Conservation (phyloP, 2,329 filamentous ascomycete genomes). For the Colletotrichum tanaceti region DNA sequence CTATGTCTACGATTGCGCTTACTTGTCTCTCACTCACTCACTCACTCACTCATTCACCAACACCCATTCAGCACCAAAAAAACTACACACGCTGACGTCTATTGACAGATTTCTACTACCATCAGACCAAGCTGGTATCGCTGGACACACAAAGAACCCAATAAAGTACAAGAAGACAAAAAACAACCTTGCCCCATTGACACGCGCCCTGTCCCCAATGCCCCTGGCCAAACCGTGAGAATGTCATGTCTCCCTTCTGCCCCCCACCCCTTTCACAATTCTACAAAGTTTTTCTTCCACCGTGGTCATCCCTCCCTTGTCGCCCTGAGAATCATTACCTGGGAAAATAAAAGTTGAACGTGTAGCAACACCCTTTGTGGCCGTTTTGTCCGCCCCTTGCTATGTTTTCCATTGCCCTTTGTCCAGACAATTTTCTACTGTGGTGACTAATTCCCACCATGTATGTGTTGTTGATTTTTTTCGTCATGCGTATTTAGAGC, state of each 20-base stretch:
- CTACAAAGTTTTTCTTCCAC: slow-evolving; percentile 16
- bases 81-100: slow-evolving; percentile 29
- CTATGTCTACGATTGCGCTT: not conserved
- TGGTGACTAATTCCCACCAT: slow-evolving; percentile 28
- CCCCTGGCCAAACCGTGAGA: slow-evolving; percentile 15
- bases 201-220: slow-evolving; percentile 22
- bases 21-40: not conserved
- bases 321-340: slow-evolving; percentile 10
- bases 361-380: slow-evolving; percentile 25
- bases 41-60: not conserved
- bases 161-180: slow-evolving; percentile 39
- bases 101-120: slow-evolving; percentile 38
- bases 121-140: slow-evolving; percentile 37
- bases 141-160: slow-evolving; percentile 30
- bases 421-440: slow-evolving; percentile 35
- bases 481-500: slow-evolving; percentile 4
- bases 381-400: not conserved
- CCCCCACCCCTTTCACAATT: slow-evolving; percentile 19
- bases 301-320: not conserved
- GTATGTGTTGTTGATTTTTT: slow-evolving; percentile 17
- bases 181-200: slow-evolving; percentile 17
- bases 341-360: slow-evolving; percentile 10
- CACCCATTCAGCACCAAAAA: not conserved
- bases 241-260: slow-evolving; percentile 13
- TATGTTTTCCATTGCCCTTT: slow-evolving; percentile 15